These are phyloP conservation scores for Nitzschia inconspicua DNA, from an alignment of 108 stramenopile species.

Conservation along the genomic window DNA sequence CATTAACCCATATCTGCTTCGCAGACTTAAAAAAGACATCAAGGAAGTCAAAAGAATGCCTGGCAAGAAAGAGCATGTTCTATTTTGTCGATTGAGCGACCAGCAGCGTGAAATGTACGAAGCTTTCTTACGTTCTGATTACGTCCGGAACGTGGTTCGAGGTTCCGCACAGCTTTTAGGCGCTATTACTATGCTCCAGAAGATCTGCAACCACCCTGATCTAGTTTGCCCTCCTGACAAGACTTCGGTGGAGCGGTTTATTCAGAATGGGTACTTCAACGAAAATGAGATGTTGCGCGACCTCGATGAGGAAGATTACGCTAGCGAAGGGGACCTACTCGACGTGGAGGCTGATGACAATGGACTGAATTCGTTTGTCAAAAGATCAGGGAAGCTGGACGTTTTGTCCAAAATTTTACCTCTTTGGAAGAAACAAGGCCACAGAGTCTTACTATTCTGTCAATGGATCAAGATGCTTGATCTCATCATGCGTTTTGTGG, in stretches of 20 bases:
- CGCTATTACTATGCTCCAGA: constrained; percentile 88
- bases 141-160: constrained; percentile 53
- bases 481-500: constrained; percentile 82
- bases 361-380: constrained; percentile 26
- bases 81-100: constrained; percentile 89
- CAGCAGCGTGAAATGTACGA: constrained; percentile 72
- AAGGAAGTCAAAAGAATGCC: constrained; percentile 85
- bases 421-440: constrained; percentile 90
- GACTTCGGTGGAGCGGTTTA: constrained; percentile 30
- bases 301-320: constrained; percentile 27
- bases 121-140: constrained; percentile 65
- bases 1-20: constrained; percentile 91
- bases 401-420: constrained; percentile 92
- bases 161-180: constrained; percentile 65
- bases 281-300: not conserved
- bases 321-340: constrained; percentile 39
- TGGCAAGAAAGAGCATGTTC: constrained; percentile 92
- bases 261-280: constrained; percentile 16
- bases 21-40: constrained; percentile 81
- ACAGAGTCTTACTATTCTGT: constrained; percentile 93
- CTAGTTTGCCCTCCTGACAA: constrained; percentile 59
- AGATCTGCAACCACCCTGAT: constrained; percentile 98
- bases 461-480: constrained; percentile 95
- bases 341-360: constrained; percentile 42
- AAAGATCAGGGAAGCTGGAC: constrained; percentile 92